These are phyloP conservation scores for Aquilaria yunnanensis DNA, from an alignment of 345 rosid species.

Conservation along the genomic window DNA sequence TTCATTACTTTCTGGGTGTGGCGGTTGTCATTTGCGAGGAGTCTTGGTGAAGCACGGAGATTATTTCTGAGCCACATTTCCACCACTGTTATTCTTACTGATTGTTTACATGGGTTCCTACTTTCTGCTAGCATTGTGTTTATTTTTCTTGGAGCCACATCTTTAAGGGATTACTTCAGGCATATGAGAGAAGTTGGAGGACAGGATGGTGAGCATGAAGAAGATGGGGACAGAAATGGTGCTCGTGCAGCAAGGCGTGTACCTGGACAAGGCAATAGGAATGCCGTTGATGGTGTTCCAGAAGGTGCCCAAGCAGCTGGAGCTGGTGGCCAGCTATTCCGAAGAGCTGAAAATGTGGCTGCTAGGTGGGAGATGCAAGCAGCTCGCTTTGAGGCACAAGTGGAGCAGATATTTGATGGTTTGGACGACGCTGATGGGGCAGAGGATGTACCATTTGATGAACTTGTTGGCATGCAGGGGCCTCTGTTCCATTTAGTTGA, in stretches of 20 bases:
- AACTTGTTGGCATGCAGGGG: slow-evolving; percentile 99
- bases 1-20: slow-evolving; percentile 97
- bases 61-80: slow-evolving; percentile 89
- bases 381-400: slow-evolving; percentile 98
- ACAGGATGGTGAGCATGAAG: slow-evolving; percentile 93
- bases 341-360: slow-evolving; percentile 96
- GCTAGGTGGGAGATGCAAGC: slow-evolving; percentile 99
- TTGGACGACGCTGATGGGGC: slow-evolving; percentile 99
- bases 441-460: slow-evolving; percentile 99
- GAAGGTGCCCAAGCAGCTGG: slow-evolving; percentile 79
- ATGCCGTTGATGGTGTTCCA: slow-evolving; percentile 72
- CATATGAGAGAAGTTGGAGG: slow-evolving; percentile 93
- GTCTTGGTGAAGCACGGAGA: slow-evolving; percentile 90
- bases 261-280: slow-evolving; percentile 68
- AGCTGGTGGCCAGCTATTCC: slow-evolving; percentile 63
- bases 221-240: slow-evolving; percentile 86
- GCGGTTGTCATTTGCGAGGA: slow-evolving; percentile 91
- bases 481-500: slow-evolving; percentile 99
- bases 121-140: slow-evolving; percentile 96
- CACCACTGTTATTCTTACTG: slow-evolving; percentile 81
- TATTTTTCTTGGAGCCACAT: slow-evolving; percentile 95
- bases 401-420: slow-evolving; percentile 99
- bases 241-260: slow-evolving; percentile 82
- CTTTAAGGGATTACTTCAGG: slow-evolving; percentile 92
- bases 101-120: slow-evolving; percentile 96